phyloP scores from a whole-genome alignment of 129 eudicot species.

The Flaveria sonorensis region DNA sequence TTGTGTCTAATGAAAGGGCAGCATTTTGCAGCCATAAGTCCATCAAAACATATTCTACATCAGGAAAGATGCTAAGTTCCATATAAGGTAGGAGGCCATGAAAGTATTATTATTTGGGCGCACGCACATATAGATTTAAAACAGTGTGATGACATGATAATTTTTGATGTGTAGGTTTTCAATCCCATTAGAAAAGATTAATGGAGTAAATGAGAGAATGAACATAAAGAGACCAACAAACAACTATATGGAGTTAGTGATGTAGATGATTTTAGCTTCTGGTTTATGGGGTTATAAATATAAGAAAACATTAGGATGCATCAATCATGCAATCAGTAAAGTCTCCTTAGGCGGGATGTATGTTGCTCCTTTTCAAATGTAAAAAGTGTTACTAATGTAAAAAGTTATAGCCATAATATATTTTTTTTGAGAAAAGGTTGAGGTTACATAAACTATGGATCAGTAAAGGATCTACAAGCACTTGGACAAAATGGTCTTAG shows the following conservation, averaged over 20 bases:
- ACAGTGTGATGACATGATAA: neutral
- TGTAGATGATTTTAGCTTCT: slow-evolving; percentile 43
- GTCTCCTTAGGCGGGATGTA: slow-evolving; percentile 12
- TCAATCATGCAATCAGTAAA: neutral
- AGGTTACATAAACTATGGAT: neutral
- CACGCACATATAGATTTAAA: neutral
- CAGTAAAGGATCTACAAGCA: neutral
- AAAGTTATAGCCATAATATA: neutral
- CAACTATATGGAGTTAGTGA: slow-evolving; percentile 35
- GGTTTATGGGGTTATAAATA: slow-evolving; percentile 38
- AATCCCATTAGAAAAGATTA: slow-evolving; percentile 29
- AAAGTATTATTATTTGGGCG: neutral
- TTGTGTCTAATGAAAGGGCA: slow-evolving; percentile 38
- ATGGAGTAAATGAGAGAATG: slow-evolving; percentile 25
- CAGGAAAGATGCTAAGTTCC: slow-evolving; percentile 32
- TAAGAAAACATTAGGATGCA: slow-evolving; percentile 28
- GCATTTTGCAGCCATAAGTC: slow-evolving; percentile 41
- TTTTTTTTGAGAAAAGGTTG: neutral
- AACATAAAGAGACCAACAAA: slow-evolving; percentile 23
- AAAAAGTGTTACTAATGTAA: slow-evolving; percentile 4
- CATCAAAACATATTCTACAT: slow-evolving; percentile 33
- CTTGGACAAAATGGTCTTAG: neutral
- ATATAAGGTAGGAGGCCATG: slow-evolving; percentile 21
- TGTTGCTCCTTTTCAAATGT: neutral
- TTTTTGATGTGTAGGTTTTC: slow-evolving; percentile 21